Conservation (phyloP, 2,329 filamentous ascomycete genomes). For the Apiospora malaysiana region DNA sequence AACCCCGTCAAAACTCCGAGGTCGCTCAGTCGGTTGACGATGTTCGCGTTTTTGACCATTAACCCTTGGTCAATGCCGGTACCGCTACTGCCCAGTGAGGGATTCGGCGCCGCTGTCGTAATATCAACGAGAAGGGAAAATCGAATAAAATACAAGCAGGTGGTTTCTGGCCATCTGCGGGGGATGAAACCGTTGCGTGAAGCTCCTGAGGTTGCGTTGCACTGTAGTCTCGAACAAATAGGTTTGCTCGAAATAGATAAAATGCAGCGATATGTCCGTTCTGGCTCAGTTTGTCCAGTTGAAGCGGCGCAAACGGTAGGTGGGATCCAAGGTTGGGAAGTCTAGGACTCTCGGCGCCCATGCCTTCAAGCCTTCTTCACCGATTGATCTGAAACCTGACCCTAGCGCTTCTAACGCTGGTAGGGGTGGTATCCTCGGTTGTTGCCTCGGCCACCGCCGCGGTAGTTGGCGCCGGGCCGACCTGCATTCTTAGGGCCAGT, state of each 20-base stretch:
- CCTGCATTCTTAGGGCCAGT: slow-evolving; percentile 97
- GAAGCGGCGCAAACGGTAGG: not conserved
- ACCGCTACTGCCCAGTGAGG: not conserved
- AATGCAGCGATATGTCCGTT: not conserved
- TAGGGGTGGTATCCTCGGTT: slow-evolving; percentile 84
- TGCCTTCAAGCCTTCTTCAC: not conserved
- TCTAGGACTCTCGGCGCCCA: not conserved
- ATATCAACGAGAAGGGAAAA: slow-evolving; percentile 15
- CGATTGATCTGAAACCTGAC: not conserved
- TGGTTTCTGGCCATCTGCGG: slow-evolving; percentile 1
- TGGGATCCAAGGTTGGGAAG: not conserved
- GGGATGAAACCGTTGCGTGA: not conserved
- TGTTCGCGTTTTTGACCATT: not conserved
- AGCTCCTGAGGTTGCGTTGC: not conserved
- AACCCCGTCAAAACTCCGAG: not conserved
- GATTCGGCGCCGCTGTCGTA: slow-evolving; percentile 11
- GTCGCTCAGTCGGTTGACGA: not conserved
- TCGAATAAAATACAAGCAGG: slow-evolving; percentile 17
- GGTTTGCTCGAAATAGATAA: not conserved
- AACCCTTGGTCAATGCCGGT: not conserved
- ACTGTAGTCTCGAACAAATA: not conserved
- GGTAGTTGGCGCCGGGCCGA: slow-evolving; percentile 89
- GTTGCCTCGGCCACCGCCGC: slow-evolving; percentile 82
- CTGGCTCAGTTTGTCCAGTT: not conserved
- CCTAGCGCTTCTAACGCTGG: slow-evolving; percentile 25